Percentiles rank a stretch among this genome's conserved stretches.
Conservation (phyloP, 2,329 filamentous ascomycete genomes). For the Fusarium napiforme region DNA sequence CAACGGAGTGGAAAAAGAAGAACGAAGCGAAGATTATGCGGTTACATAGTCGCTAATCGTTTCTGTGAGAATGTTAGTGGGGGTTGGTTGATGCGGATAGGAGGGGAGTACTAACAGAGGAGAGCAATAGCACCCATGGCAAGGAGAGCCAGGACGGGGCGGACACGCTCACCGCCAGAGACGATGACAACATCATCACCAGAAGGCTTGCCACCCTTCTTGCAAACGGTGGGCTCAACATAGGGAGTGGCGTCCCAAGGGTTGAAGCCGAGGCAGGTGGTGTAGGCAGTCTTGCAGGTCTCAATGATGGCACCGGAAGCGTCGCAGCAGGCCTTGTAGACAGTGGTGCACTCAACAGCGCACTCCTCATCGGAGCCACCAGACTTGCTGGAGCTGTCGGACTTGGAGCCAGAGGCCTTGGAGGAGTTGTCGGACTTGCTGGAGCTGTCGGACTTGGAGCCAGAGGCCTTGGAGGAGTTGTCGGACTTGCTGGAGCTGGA, state of each 20-base stretch:
- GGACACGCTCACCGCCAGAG: constrained; percentile 22
- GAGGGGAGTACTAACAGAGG: constrained; percentile 16
- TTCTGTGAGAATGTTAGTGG: constrained; percentile 11
- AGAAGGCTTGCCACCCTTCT: constrained; percentile 12
- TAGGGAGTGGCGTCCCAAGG: constrained; percentile 19
- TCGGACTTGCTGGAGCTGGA: not conserved
- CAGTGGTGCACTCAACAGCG: constrained; percentile 13
- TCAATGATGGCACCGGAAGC: constrained; percentile 22
- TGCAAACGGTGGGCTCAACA: constrained; percentile 33
- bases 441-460: not conserved
- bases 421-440: not conserved
- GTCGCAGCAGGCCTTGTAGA: constrained; percentile 29
- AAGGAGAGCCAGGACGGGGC: constrained; percentile 31
- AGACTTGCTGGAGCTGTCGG: not conserved
- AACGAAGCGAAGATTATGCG: constrained; percentile 14
- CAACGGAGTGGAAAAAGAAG: constrained; percentile 22
- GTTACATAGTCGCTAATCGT: not conserved
- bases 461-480: not conserved
- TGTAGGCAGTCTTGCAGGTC: constrained; percentile 27
- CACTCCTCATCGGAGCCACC: constrained; percentile 23
- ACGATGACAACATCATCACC: constrained; percentile 32
- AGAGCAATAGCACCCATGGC: constrained; percentile 29
- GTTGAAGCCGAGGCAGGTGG: constrained; percentile 30
- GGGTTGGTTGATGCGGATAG: too few species aligned
- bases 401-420: constrained; percentile 1